Percentiles rank a stretch among this genome's conserved stretches.
Conservation (phyloP, 139 green algal genomes). For the Chlamydomonas asymmetrica region DNA sequence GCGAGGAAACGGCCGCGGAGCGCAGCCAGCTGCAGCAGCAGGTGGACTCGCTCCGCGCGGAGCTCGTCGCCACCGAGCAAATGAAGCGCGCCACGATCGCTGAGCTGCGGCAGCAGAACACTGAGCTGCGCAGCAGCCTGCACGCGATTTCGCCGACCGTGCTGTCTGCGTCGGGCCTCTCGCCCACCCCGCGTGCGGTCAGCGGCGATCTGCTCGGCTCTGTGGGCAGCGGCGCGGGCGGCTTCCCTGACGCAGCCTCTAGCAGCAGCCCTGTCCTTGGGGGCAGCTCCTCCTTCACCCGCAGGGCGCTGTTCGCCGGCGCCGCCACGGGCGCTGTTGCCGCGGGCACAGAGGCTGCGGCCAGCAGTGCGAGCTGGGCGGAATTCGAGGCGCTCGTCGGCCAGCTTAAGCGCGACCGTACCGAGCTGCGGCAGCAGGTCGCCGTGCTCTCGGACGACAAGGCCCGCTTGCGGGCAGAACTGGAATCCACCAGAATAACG, state of each 20-base stretch:
- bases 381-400: conserved; percentile 19
- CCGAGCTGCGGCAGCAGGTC: conserved; percentile 9
- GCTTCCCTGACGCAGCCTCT: no score
- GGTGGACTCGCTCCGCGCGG: neutral
- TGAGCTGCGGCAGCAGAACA: conserved; percentile 20
- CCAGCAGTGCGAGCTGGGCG: conserved; percentile 15
- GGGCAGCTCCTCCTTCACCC: no score
- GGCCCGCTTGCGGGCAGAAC: no score
- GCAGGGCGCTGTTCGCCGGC: neutral
- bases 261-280: no score
- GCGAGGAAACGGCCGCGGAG: neutral
- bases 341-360: neutral
- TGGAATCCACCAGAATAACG: no score
- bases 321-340: neutral
- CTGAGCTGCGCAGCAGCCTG: conserved; percentile 24
- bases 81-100: conserved; percentile 20
- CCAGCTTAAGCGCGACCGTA: conserved; percentile 14
- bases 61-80: conserved; percentile 8
- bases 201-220: neutral
- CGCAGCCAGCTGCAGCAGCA: conserved; percentile 34
- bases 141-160: no score
- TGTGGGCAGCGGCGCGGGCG: neutral
- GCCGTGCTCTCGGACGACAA: conserved; percentile 21
- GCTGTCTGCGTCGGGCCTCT: neutral
- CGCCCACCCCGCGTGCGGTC: neutral